These are phyloP conservation scores for Nigrograna mackinnonii DNA, from an alignment of 2,329 filamentous ascomycete genomes.

Conservation along the genomic window DNA sequence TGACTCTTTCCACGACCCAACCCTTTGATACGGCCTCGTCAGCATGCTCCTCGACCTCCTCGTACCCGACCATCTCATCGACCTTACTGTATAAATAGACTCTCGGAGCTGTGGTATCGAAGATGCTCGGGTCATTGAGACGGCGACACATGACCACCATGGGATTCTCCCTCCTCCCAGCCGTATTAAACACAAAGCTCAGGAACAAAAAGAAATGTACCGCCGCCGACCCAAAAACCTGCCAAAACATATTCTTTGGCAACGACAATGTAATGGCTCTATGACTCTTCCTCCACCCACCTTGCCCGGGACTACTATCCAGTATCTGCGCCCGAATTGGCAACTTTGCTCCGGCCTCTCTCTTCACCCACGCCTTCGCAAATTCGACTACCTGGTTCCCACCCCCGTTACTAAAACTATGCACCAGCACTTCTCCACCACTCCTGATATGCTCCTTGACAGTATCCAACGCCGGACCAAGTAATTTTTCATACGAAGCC, in stretches of 20 bases:
- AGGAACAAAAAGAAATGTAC: constrained; percentile 30
- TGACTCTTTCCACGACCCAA: constrained; percentile 52
- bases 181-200: constrained; percentile 18
- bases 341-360: constrained; percentile 17
- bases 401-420: constrained; percentile 42
- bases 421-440: constrained; percentile 33
- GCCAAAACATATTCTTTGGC: constrained; percentile 26
- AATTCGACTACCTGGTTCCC: constrained; percentile 37
- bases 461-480: constrained; percentile 28
- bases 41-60: constrained; percentile 61
- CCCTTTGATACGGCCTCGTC: constrained; percentile 53
- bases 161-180: constrained; percentile 22
- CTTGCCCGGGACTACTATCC: constrained; percentile 39
- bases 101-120: constrained; percentile 43
- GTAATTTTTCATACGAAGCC: constrained; percentile 15
- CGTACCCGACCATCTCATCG: constrained; percentile 59
- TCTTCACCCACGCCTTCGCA: constrained; percentile 31
- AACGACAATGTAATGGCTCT: constrained; percentile 31
- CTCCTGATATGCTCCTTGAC: constrained; percentile 22
- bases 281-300: constrained; percentile 31
- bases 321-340: constrained; percentile 34
- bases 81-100: constrained; percentile 63
- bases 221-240: constrained; percentile 24
- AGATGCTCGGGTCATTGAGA: constrained; percentile 30
- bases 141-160: constrained; percentile 31